These are phyloP conservation scores for Candida pseudofarinosa DNA, from an alignment of 805 yeast species.

Conservation along the genomic window DNA sequence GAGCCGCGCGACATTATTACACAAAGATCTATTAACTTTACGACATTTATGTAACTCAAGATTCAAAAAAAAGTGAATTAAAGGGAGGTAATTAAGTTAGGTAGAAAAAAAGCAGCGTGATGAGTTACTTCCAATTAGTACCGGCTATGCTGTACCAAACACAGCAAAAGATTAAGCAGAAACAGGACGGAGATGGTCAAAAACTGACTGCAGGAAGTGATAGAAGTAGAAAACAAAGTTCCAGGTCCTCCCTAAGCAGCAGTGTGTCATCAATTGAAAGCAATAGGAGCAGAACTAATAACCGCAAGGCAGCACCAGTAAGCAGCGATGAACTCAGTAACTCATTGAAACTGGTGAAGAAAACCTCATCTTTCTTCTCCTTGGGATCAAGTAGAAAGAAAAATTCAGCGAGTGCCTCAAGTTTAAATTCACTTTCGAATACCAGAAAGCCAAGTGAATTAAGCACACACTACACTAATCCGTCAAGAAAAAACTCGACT, in stretches of 20 bases:
- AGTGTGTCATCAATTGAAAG: not conserved
- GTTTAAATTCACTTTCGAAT: not conserved
- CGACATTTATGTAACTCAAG: not conserved
- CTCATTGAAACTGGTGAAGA: not conserved
- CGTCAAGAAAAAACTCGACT: not conserved
- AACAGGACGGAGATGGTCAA: constrained; percentile 3
- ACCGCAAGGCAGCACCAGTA: not conserved
- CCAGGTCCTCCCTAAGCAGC: not conserved
- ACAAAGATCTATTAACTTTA: not conserved
- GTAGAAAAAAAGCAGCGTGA: not conserved
- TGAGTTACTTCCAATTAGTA: constrained; percentile 26
- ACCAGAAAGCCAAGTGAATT: not conserved
- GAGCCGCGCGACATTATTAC: not conserved
- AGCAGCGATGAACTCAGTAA: not conserved
- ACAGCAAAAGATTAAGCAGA: constrained; percentile 31
- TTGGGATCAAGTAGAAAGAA: not conserved
- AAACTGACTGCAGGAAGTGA: constrained; percentile 11
- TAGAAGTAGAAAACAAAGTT: constrained; percentile 9
- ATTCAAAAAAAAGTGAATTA: not conserved
- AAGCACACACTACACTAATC: not conserved
- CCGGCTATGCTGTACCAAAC: constrained; percentile 40
- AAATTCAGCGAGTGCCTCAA: not conserved
- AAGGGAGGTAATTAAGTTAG: not conserved
- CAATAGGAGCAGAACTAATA: not conserved
- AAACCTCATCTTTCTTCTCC: not conserved